Conservation (phyloP, 78 protist genomes). For the Trichosphaerium sp. region DNA sequence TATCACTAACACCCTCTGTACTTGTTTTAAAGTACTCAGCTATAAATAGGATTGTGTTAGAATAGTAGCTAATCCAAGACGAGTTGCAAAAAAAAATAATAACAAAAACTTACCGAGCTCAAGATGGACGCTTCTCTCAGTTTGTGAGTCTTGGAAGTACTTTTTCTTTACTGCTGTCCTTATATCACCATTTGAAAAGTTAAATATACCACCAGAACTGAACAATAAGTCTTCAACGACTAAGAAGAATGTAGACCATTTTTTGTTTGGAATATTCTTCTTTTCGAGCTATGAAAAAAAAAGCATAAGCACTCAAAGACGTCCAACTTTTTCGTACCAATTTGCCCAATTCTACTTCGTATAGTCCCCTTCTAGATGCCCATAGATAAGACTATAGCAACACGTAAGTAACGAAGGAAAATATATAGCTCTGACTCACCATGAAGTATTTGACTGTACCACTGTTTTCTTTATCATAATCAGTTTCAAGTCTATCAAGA, state of each 20-base stretch:
- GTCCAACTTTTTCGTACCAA: too few species aligned
- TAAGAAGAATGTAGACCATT: background rate
- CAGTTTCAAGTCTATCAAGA: conserved; percentile 41
- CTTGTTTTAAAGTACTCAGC: too few species aligned
- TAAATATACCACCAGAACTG: conserved; percentile 24
- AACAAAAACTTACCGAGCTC: conserved; percentile 12
- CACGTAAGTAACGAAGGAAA: too few species aligned
- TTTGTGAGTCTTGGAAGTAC: conserved; percentile 2
- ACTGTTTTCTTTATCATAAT: conserved; percentile 35
- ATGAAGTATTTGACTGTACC: conserved; percentile 44
- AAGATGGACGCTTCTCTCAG: conserved; percentile 1
- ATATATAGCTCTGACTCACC: too few species aligned
- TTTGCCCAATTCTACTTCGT: too few species aligned
- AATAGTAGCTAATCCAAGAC: too few species aligned
- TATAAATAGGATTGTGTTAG: too few species aligned
- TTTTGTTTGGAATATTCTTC: too few species aligned
- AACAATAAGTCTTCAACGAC: conserved; percentile 13
- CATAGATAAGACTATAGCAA: too few species aligned
- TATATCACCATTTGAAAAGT: conserved; percentile 37
- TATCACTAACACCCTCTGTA: conserved; percentile 2
- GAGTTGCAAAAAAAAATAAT: too few species aligned
- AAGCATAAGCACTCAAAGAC: too few species aligned
- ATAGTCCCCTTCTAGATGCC: conserved; percentile 46
- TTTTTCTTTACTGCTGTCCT: conserved; percentile 18
- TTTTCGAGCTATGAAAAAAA: too few species aligned